Percentiles rank a stretch among this genome's conserved stretches.
phyloP scores from a whole-genome alignment of 148 eudicot genomes.

The Nepenthes gracilis region DNA sequence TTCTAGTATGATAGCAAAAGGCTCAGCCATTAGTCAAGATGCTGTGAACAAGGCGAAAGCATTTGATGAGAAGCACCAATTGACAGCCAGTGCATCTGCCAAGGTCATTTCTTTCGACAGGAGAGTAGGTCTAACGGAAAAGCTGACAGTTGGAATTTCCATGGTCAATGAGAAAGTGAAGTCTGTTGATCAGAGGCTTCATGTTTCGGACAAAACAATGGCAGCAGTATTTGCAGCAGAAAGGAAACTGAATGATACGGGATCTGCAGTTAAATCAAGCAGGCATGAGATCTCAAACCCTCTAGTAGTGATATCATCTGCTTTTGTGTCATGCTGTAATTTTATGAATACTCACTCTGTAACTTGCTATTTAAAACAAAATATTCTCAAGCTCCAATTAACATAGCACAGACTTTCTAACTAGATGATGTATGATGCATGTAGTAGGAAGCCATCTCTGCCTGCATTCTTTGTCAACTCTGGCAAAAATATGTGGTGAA shows the following conservation, averaged over 20 bases:
- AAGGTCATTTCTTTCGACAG: slow-evolving; percentile 70
- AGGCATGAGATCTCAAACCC: slow-evolving; percentile 24
- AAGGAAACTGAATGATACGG: slow-evolving; percentile 73
- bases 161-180: slow-evolving; percentile 88
- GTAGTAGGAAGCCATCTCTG: too few relatives aligned
- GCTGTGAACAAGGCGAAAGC: slow-evolving; percentile 88
- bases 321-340: not conserved
- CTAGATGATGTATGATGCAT: too few relatives aligned
- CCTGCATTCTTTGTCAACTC: too few relatives aligned
- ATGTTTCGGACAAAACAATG: slow-evolving; percentile 93
- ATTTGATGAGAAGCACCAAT: slow-evolving; percentile 88
- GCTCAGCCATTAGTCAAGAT: slow-evolving; percentile 83
- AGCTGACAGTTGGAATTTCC: slow-evolving; percentile 78
- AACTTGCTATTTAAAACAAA: too few relatives aligned
- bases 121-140: slow-evolving; percentile 80
- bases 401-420: too few relatives aligned
- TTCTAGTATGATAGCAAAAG: slow-evolving; percentile 82
- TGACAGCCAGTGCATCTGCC: slow-evolving; percentile 83
- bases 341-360: not conserved
- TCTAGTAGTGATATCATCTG: not conserved
- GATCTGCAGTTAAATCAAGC: slow-evolving; percentile 97
- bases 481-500: too few relatives aligned
- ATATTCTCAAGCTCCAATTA: too few relatives aligned
- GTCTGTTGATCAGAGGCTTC: slow-evolving; percentile 92
- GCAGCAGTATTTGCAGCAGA: slow-evolving; percentile 95